Evolutionary conservation across 1,284 basidiomycete species (phyloP), one percentile per base, ranked within the genome.

Genomic region (Ceratobasidium papillatum): DNA sequence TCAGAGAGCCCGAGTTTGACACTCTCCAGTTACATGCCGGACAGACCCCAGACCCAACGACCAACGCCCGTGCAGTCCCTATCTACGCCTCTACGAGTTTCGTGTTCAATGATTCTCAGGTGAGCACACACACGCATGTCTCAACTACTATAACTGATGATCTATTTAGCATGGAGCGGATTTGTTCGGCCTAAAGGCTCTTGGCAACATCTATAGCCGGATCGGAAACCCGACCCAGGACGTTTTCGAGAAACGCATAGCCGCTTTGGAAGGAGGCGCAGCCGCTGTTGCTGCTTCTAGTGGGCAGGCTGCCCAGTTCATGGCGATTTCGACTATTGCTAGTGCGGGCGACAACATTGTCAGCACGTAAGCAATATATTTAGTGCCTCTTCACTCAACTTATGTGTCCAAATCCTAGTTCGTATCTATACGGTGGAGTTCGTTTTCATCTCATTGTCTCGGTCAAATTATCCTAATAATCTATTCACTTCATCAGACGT

Each of bases 141-240:
- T 17, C 12, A 36, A 58, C 34, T 34, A 30, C 22, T n/a, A 19
- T 4, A 25, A 34, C 25, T 76, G 19, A 45, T 30, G 25, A 19
- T 47, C 34, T 17, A 36, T 51, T 7, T 78, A 93, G 89, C 94
- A 96, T 78, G 94, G 86, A 7, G 93, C 94, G 27, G 91, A 94
- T 80, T 86, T 96, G 59, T 96, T 95, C 81, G 91, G 88, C 22
- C 82, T 95, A 76, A 89, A 89, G 78, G 84, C 88, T 11, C 83
- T 87, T 34, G 93, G 93, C 14, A 89, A 93, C 82, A 91, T 92
- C 75, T 93, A 94, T 80, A 80, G 79, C 47, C 82, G 93, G 45
- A 90, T 95, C 71, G 89, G 91, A 34, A 95, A 96, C 81, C 94
- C 94, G 9, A 96, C 94, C 3, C 89, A 91, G 89, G 90, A 91